Evolutionary conservation across 768 basidiomycete species (phyloP).

Genomic region (Phaffia australis): DNA sequence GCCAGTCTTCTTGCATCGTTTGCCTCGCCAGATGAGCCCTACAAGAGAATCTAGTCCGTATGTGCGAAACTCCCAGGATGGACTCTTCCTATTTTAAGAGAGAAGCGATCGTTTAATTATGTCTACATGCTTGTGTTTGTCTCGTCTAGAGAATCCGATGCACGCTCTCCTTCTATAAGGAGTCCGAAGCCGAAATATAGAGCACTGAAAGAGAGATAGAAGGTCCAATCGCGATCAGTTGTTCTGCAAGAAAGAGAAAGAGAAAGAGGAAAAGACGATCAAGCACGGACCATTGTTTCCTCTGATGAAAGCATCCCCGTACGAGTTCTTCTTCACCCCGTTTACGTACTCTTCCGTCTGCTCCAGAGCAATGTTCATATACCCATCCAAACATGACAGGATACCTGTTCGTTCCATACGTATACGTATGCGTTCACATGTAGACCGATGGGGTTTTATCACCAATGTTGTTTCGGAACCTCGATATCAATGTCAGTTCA

Average conservation of each 20-base stretch:
- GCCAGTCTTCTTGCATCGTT: no score
- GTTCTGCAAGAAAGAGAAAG: conserved; percentile 5
- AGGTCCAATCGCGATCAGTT: neutral
- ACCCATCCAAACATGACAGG: conserved; percentile 89
- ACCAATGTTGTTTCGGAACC: no score
- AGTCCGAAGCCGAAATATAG: conserved; percentile 56
- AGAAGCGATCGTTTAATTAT: no score
- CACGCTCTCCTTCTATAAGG: conserved; percentile 6
- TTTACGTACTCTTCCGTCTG: conserved; percentile 93
- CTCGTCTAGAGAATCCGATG: no score
- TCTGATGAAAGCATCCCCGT: conserved; percentile 90
- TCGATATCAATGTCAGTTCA: no score
- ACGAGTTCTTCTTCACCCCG: conserved; percentile 72
- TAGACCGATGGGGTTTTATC: neutral
- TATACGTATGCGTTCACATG: neutral
- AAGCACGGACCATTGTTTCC: conserved; percentile 69
- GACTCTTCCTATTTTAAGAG: no score
- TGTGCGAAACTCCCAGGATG: no score
- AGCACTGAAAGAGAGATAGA: conserved; percentile 44
- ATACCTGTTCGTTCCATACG: conserved; percentile 49
- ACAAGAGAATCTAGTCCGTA: no score
- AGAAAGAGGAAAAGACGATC: no score
- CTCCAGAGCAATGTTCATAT: conserved; percentile 98
- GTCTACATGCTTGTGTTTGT: no score
- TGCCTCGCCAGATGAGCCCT: no score